Evolutionary conservation across 228 moss, liverwort and hornwort species (phyloP).

Genomic region (Sphagnum fallax): DNA sequence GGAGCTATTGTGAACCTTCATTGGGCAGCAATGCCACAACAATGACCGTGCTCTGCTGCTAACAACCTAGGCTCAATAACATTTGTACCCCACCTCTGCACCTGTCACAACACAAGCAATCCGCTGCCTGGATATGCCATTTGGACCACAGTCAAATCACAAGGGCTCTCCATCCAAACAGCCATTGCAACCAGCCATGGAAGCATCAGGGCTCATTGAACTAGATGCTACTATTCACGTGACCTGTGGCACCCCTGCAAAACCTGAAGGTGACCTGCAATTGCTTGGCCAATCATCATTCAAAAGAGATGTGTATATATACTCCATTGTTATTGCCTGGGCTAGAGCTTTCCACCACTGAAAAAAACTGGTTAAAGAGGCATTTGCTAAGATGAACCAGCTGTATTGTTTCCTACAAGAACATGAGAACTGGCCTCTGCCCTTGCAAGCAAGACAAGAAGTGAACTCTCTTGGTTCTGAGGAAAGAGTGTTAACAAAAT

Average conservation of each 20-base stretch:
- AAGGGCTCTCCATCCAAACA: constrained; percentile 73
- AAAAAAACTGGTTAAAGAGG: no score
- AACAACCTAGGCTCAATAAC: constrained; percentile 31
- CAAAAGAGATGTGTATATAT: constrained; percentile 11
- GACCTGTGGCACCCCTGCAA: constrained; percentile 28
- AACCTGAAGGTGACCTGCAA: constrained; percentile 32
- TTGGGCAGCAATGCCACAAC: constrained; percentile 55
- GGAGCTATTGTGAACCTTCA: constrained; percentile 47
- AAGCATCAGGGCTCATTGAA: constrained; percentile 25
- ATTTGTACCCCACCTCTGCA: constrained; percentile 45
- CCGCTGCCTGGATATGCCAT: constrained; percentile 49
- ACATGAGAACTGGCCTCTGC: constrained; percentile 71
- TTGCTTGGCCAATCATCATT: constrained; percentile 36
- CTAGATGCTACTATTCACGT: constrained; percentile 61
- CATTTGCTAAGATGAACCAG: not conserved
- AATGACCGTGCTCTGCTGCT: constrained; percentile 56
- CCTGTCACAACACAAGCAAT: constrained; percentile 48
- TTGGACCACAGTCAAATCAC: constrained; percentile 68
- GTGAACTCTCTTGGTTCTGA: constrained; percentile 9
- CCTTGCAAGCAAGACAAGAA: constrained; percentile 53
- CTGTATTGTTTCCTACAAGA: constrained; percentile 35
- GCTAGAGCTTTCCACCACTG: no score
- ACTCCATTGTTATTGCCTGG: not conserved
- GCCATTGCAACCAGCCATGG: constrained; percentile 58
- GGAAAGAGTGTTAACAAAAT: constrained; percentile 17